Percentiles rank a stretch among this genome's conserved stretches.
Evolutionary conservation across 345 rosid species (phyloP).

Genomic region (Clarkia xantiana): DNA sequence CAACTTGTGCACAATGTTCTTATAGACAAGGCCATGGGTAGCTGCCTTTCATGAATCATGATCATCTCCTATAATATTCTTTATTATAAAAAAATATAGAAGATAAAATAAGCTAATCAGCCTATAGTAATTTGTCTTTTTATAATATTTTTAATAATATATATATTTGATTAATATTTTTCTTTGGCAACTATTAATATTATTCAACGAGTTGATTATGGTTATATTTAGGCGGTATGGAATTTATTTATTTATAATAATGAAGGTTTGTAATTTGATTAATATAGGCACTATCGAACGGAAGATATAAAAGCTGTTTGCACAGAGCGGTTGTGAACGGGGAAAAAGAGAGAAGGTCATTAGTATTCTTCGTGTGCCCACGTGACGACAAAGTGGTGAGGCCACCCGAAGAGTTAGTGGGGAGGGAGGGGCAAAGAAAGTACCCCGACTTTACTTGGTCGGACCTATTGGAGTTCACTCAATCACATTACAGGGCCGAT

Average conservation of each 20-base stretch:
- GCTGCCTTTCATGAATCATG: background rate
- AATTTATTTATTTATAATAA: too few relatives aligned
- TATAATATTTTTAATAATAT: too few relatives aligned
- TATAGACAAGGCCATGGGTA: too few relatives aligned
- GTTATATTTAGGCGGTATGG: too few relatives aligned
- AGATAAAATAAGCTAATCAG: too few relatives aligned
- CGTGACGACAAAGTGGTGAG: conserved; percentile 53
- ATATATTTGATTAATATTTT: background rate
- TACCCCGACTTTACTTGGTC: conserved; percentile 61
- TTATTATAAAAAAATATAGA: too few relatives aligned
- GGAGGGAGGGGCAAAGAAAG: conserved; percentile 29
- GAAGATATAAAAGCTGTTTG: conserved; percentile 73
- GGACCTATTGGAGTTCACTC: conserved; percentile 32
- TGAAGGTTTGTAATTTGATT: too few relatives aligned
- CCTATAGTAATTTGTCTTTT: too few relatives aligned
- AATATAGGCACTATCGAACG: conserved; percentile 75
- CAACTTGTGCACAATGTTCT: too few relatives aligned
- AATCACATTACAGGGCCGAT: conserved; percentile 40
- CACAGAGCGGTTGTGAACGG: conserved; percentile 92
- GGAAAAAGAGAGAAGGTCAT: conserved; percentile 60
- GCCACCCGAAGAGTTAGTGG: conserved; percentile 66
- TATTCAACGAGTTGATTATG: too few relatives aligned
- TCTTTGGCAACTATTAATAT: background rate
- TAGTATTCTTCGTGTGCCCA: conserved; percentile 89
- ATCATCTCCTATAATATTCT: too few relatives aligned